Conservation (phyloP, 2,329 filamentous ascomycete species). For the Thielaviopsis populi region DNA sequence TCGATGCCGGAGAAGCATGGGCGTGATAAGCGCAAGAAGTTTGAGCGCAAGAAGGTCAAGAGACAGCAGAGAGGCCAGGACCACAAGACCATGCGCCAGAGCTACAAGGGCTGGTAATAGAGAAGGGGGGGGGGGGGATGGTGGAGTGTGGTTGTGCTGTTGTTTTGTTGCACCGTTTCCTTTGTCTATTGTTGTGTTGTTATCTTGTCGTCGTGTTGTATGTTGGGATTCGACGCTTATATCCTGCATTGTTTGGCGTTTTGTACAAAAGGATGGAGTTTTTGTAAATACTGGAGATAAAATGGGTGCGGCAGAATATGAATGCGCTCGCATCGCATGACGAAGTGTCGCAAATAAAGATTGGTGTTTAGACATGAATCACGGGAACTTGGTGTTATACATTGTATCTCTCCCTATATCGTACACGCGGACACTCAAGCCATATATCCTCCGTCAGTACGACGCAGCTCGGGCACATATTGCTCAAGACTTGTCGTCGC, state of each 20-base stretch:
- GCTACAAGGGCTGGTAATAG: slow-evolving; percentile 40
- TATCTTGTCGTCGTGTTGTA: background rate
- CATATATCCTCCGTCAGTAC: background rate
- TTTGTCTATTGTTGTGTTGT: background rate
- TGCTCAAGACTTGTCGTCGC: slow-evolving; percentile 22
- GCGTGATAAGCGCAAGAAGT: slow-evolving; percentile 65
- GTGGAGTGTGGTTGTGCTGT: background rate
- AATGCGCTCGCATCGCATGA: background rate
- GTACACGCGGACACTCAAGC: background rate
- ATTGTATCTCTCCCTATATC: background rate
- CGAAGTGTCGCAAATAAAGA: too few relatives aligned
- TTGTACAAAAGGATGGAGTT: background rate
- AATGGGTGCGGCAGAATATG: background rate
- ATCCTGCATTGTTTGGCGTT: slow-evolving; percentile 22
- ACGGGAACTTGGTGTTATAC: slow-evolving; percentile 14
- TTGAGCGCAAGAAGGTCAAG: slow-evolving; percentile 69
- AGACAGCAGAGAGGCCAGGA: slow-evolving; percentile 64
- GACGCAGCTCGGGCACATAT: too few relatives aligned
- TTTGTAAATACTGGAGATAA: slow-evolving; percentile 14
- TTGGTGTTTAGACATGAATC: too few relatives aligned
- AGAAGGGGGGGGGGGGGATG: background rate
- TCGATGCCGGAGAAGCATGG: slow-evolving; percentile 65
- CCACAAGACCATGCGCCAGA: slow-evolving; percentile 55
- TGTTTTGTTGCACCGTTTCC: slow-evolving; percentile 7
- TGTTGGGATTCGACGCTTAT: slow-evolving; percentile 5